These are phyloP conservation scores for Paraconiothyrium sp. DNA, from an alignment of 2,329 filamentous ascomycete genomes.

Conservation along the genomic window DNA sequence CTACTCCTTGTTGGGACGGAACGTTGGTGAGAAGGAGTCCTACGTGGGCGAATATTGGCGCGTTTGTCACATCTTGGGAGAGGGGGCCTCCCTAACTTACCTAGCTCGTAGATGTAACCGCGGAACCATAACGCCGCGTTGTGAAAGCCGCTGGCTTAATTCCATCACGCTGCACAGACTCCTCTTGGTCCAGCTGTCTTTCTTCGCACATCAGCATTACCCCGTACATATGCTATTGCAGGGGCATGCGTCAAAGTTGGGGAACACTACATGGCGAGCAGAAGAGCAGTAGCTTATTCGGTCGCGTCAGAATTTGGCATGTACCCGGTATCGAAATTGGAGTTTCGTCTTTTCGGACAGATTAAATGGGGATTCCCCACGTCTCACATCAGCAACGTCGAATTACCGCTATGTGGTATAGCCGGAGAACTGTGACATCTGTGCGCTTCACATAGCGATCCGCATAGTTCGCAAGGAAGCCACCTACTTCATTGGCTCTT, in stretches of 20 bases:
- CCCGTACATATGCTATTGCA: constrained; percentile 21
- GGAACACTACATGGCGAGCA: constrained; percentile 21
- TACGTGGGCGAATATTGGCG: neutral
- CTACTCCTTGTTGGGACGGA: neutral
- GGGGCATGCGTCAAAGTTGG: constrained; percentile 19
- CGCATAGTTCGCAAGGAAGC: neutral
- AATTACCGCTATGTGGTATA: constrained; percentile 8
- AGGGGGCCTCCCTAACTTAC: constrained; percentile 1
- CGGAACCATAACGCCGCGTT: constrained; percentile 13
- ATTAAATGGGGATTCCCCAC: constrained; percentile 14
- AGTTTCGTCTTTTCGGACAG: constrained; percentile 13
- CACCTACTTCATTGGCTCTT: neutral
- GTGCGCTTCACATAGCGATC: neutral
- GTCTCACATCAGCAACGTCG: constrained; percentile 26
- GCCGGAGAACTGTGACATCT: constrained; percentile 5
- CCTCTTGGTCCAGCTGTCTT: constrained; percentile 2
- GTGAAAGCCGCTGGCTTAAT: constrained; percentile 1
- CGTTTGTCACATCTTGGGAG: neutral
- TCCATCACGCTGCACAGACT: constrained; percentile 16
- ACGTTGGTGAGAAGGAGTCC: constrained; percentile 1
- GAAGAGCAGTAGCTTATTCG: constrained; percentile 17
- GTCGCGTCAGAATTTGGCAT: constrained; percentile 14
- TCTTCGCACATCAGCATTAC: neutral
- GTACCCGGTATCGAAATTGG: constrained; percentile 15
- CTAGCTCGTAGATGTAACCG: constrained; percentile 16